Conservation (phyloP, 306 rosid genomes). For the Trifolium repens region DNA sequence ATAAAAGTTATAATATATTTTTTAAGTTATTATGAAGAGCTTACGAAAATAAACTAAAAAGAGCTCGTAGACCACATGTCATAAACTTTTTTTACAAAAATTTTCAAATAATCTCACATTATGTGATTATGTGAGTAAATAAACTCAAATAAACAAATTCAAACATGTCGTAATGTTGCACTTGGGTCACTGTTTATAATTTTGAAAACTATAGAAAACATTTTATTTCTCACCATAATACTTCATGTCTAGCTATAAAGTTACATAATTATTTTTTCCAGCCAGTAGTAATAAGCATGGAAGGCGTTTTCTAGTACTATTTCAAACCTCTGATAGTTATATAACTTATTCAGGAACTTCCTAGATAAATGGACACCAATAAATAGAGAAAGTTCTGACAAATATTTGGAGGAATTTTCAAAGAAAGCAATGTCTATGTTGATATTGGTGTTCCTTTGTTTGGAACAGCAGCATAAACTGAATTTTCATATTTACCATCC, state of each 20-base stretch:
- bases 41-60: no score
- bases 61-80: no score
- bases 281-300: neutral
- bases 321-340: constrained; percentile 6
- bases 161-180: no score
- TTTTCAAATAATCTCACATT: no score
- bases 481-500: constrained; percentile 76
- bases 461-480: constrained; percentile 60
- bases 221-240: neutral
- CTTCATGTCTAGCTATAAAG: neutral
- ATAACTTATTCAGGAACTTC: constrained; percentile 11
- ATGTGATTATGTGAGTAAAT: no score
- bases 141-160: no score
- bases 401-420: neutral
- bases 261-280: neutral
- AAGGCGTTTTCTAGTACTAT: neutral
- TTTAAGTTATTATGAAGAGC: no score
- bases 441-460: constrained; percentile 26
- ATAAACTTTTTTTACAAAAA: no score
- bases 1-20: no score
- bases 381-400: constrained; percentile 10
- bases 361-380: constrained; percentile 4
- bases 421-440: constrained; percentile 29
- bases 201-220: neutral
- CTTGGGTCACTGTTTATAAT: no score